phyloP scores from a whole-genome alignment of 208 protist genomes.

The Trypanosomatidae sp. region DNA sequence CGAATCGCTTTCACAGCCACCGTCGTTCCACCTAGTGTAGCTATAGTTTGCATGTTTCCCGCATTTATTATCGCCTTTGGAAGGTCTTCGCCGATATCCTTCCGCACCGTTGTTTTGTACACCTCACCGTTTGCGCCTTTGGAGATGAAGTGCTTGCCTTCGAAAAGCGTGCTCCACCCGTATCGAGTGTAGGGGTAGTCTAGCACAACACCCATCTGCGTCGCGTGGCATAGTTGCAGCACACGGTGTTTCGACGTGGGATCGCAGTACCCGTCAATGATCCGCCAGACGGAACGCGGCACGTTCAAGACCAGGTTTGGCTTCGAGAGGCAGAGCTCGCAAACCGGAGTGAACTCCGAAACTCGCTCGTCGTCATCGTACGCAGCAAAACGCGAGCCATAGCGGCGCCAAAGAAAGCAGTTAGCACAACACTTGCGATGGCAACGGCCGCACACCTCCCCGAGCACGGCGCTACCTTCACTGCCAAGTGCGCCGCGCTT shows the following conservation, averaged over 20 bases:
- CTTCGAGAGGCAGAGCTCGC: slow-evolving; percentile 26
- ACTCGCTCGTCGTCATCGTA: slow-evolving; percentile 17
- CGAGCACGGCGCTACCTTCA: background rate
- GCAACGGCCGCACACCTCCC: slow-evolving; percentile 23
- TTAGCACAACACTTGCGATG: slow-evolving; percentile 19
- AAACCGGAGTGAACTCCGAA: slow-evolving; percentile 16
- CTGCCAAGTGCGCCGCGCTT: background rate
- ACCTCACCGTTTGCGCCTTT: slow-evolving; percentile 50
- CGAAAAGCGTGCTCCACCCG: slow-evolving; percentile 46
- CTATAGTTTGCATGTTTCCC: too few species aligned
- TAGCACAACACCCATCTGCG: slow-evolving; percentile 45
- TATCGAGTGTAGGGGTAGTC: slow-evolving; percentile 35
- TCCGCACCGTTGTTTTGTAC: slow-evolving; percentile 30
- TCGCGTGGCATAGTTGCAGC: slow-evolving; percentile 43
- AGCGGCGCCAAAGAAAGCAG: slow-evolving; percentile 27
- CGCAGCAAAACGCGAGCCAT: slow-evolving; percentile 11
- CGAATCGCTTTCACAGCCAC: slow-evolving; percentile 54
- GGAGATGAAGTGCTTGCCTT: slow-evolving; percentile 36
- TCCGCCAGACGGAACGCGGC: slow-evolving; percentile 26
- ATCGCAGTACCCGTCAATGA: slow-evolving; percentile 38
- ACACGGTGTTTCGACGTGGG: slow-evolving; percentile 19
- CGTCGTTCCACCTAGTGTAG: slow-evolving; percentile 14
- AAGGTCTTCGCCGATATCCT: slow-evolving; percentile 15
- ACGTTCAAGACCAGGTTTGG: slow-evolving; percentile 27
- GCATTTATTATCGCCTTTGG: background rate